Evolutionary conservation across 768 basidiomycete genomes (phyloP).

Genomic region (Amanita pseudoporphyria): DNA sequence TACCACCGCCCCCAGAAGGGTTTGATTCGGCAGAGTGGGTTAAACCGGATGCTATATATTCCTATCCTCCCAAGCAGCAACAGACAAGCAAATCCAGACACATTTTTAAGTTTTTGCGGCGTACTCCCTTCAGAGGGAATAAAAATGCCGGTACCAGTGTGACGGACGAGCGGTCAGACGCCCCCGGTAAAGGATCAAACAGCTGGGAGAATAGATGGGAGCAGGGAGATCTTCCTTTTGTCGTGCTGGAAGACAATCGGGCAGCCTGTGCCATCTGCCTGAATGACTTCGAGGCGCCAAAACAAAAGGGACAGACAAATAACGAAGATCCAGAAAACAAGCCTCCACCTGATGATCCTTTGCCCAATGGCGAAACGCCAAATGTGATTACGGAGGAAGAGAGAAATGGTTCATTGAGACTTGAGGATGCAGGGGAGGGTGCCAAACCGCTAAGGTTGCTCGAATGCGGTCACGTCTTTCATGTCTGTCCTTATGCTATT

Average conservation of each 20-base stretch:
- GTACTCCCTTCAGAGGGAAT: slow-evolving; percentile 14
- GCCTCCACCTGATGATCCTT: neutral
- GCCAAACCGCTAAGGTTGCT: slow-evolving; percentile 69
- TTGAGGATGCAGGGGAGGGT: slow-evolving; percentile 68
- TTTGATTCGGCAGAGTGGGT: slow-evolving; percentile 25
- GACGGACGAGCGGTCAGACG: slow-evolving; percentile 3
- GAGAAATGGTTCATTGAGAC: slow-evolving; percentile 32
- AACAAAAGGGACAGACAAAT: slow-evolving; percentile 13
- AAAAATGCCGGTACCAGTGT: slow-evolving; percentile 4
- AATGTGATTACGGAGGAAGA: slow-evolving; percentile 30
- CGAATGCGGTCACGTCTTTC: slow-evolving; percentile 82
- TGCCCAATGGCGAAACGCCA: slow-evolving; percentile 16
- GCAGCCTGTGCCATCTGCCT: slow-evolving; percentile 81
- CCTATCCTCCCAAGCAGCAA: slow-evolving; percentile 50
- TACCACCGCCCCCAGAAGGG: slow-evolving; percentile 55
- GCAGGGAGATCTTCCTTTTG: slow-evolving; percentile 68
- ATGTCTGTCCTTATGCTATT: slow-evolving; percentile 42
- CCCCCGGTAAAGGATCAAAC: slow-evolving; percentile 16
- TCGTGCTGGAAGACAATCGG: slow-evolving; percentile 71
- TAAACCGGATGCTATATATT: slow-evolving; percentile 37
- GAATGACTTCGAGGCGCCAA: slow-evolving; percentile 76
- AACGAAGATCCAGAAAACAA: neutral
- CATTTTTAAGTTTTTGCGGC: slow-evolving; percentile 46
- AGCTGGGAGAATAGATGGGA: slow-evolving; percentile 80
- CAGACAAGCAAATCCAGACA: slow-evolving; percentile 21